phyloP scores from a whole-genome alignment of 768 basidiomycete genomes.

The Punctularia strigosozonata region DNA sequence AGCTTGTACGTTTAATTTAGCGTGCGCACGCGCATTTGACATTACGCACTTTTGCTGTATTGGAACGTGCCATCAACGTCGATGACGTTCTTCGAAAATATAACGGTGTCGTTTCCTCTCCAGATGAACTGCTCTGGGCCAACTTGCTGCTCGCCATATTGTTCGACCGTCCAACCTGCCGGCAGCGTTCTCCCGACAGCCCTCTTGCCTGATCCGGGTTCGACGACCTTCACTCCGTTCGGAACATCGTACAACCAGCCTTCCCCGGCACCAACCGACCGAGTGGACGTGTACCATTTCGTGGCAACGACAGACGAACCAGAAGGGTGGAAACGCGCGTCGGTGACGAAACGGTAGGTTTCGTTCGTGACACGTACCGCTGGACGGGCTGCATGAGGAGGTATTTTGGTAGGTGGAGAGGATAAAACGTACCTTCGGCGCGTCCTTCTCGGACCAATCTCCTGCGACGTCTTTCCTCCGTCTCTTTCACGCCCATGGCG shows the following conservation, averaged over 20 bases:
- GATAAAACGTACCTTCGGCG: constrained; percentile 23
- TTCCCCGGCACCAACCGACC: constrained; percentile 62
- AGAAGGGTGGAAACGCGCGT: constrained; percentile 60
- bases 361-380: constrained; percentile 68
- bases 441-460: constrained; percentile 51
- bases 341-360: constrained; percentile 60
- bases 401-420: not conserved
- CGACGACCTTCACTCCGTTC: constrained; percentile 14
- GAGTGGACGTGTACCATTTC: constrained; percentile 60
- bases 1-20: not conserved
- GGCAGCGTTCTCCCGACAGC: constrained; percentile 47
- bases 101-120: constrained; percentile 41
- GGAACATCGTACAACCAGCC: constrained; percentile 59
- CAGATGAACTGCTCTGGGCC: constrained; percentile 65
- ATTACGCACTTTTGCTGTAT: constrained; percentile 51
- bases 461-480: constrained; percentile 29
- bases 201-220: constrained; percentile 36
- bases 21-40: not conserved
- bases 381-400: constrained; percentile 24
- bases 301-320: constrained; percentile 56
- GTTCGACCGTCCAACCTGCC: constrained; percentile 42
- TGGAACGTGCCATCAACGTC: constrained; percentile 34
- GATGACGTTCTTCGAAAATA: constrained; percentile 54
- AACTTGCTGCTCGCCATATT: constrained; percentile 61
- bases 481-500: constrained; percentile 38